Conservation (phyloP, 331 rosid genomes). For the Erythrophleum ivorense region DNA sequence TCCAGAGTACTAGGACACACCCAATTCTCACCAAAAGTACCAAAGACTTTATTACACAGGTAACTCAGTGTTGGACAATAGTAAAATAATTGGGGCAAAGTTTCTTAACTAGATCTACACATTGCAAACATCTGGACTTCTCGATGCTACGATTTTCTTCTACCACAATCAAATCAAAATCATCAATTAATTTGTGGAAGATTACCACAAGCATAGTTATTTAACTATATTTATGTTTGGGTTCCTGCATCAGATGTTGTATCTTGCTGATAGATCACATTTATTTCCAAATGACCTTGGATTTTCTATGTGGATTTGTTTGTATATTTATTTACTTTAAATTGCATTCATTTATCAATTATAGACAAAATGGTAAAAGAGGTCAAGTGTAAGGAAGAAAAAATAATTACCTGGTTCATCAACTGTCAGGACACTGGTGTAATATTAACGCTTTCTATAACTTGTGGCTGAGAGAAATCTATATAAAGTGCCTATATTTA, state of each 20-base stretch:
- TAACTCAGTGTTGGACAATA: background rate
- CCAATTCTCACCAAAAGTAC: background rate
- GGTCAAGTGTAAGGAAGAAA: background rate
- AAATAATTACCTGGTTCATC: background rate
- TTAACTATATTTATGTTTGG: background rate
- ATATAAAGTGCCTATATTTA: background rate
- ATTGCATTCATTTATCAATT: background rate
- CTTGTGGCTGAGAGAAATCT: background rate
- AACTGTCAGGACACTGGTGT: background rate
- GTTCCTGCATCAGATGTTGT: background rate
- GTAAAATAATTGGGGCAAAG: background rate
- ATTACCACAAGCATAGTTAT: background rate
- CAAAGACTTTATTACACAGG: background rate
- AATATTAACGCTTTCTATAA: background rate
- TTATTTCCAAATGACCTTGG: background rate
- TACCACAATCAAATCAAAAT: slow-evolving; percentile 5
- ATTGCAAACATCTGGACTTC: background rate
- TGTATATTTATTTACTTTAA: background rate
- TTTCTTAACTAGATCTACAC: background rate
- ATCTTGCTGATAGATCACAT: background rate
- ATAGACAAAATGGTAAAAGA: background rate
- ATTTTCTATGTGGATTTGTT: background rate
- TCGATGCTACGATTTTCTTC: background rate
- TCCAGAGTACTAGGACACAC: background rate
- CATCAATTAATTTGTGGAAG: background rate